Base-by-base conservation (phyloP, 75 land plant genomes). In the Sequoia sempervirens region DNA sequence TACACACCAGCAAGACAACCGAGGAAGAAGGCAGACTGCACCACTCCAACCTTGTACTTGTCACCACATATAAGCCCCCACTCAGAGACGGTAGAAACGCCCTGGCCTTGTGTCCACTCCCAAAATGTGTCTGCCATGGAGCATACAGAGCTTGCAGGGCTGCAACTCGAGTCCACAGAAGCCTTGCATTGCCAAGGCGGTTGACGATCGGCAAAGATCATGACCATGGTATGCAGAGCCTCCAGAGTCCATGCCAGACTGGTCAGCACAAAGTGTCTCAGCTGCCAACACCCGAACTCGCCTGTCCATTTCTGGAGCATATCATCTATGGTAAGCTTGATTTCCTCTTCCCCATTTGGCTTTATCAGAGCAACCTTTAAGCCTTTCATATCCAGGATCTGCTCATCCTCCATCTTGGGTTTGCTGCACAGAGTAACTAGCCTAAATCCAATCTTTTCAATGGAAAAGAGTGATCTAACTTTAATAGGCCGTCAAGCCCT, bases 171-270 rank as follows among this genome's bases (percentile, higher is more conserved):
- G 3, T 12, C 12, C 32, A 70, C 73, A 32, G 36, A 10, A 70
- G 3, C 14, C 30, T 68, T 80, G 83, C 93, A 92, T 82, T 81
- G 50, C 92, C 90, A 92, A 7, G 36, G 87, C 43, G 92, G 94
- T 38, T 89, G 90, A 14, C 87, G 86, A 84, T 91, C 95, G 66
- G 96, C 92, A 86, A 93, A 95, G 82, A 94, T 93, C 91, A 89
- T 89, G 76, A 93, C 94, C 92, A 95, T 90, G 73, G 93, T 90
- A 80, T 95, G 96, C 61, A 95, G 84, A 8, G 95, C 96, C 87
- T 91, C 93, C 7, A 93, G 87, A 0, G 92, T 89, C 93, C 95
- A 95, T 0, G 92, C 93, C 52, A 90, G 18, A 81, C 87, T 91
- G 8, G 91, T 86, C 1, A 95, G 86, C 32, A 90, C 87, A 86